Evolutionary conservation across 2,329 filamentous ascomycete genomes (phyloP), one percentile per base, ranked within the genome.

Genomic region (Dactylellina parvicollis): DNA sequence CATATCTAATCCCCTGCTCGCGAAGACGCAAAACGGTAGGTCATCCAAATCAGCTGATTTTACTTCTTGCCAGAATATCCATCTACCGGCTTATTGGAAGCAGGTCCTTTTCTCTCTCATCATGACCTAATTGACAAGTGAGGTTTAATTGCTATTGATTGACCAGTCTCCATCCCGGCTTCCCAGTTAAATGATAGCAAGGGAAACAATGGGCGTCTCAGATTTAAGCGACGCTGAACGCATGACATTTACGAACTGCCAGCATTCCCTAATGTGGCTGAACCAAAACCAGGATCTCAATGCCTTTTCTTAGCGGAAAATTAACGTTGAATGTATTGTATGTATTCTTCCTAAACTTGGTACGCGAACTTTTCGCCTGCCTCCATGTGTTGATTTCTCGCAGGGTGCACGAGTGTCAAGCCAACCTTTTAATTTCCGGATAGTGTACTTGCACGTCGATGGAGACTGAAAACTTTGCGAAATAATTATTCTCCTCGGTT

Each of bases 261-360:
- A 34, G 14, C 32, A 34, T 34, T 34, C 32, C 40, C 40, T 8
- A n/a, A n/a, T n/a, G n/a, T n/a, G n/a, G n/a, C n/a, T n/a, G n/a
- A n/a, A n/a, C n/a, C n/a, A n/a, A n/a, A n/a, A n/a, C n/a, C n/a
- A n/a, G n/a, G n/a, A n/a, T n/a, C n/a, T n/a, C n/a, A n/a, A n/a
- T n/a, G n/a, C n/a, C n/a, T n/a, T n/a, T n/a, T n/a, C n/a, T n/a
- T n/a, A n/a, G n/a, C n/a, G n/a, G n/a, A n/a, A n/a, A n/a, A n/a
- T n/a, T n/a, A n/a, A n/a, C n/a, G n/a, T n/a, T n/a, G n/a, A n/a
- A n/a, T n/a, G n/a, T n/a, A n/a, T n/a, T n/a, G n/a, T n/a, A 9
- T 32, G 22, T 32, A 9, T 40, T 34, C 40, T 44, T 28, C 50
- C 56, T 56, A 62, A 71, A 71, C 56, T 62, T 62, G 56, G 66